Conservation (phyloP, 495 filamentous ascomycete species). For the Venustampulla echinocandica region DNA sequence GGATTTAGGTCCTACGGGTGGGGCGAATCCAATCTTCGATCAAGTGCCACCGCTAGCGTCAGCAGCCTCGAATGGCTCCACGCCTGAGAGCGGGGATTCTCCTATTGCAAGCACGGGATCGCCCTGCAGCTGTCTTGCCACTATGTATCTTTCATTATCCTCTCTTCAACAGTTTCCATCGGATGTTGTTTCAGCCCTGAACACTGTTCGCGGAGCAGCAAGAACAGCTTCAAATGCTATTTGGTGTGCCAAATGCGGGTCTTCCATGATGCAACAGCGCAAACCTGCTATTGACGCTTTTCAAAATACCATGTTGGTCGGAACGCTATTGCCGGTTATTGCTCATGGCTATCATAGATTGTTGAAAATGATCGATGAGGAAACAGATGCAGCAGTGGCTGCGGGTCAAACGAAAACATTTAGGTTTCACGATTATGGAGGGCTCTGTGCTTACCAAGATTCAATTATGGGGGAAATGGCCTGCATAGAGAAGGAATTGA, state of each 20-base stretch:
- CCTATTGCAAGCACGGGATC: not conserved
- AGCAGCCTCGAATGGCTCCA: slow-evolving; percentile 21
- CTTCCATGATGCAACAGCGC: slow-evolving; percentile 25
- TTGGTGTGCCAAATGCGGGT: slow-evolving; percentile 49
- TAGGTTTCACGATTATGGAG: slow-evolving; percentile 36
- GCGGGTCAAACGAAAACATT: slow-evolving; percentile 35
- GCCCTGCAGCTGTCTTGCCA: slow-evolving; percentile 16
- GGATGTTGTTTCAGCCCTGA: slow-evolving; percentile 36
- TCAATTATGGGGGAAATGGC: slow-evolving; percentile 3
- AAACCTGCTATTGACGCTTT: slow-evolving; percentile 32
- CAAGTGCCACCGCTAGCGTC: slow-evolving; percentile 17
- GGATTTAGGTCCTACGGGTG: not conserved
- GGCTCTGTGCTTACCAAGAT: slow-evolving; percentile 23
- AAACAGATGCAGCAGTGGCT: slow-evolving; percentile 28
- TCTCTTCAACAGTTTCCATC: slow-evolving; percentile 37
- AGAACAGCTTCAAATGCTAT: slow-evolving; percentile 48
- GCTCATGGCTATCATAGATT: slow-evolving; percentile 48
- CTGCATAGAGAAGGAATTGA: slow-evolving; percentile 13
- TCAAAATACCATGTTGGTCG: slow-evolving; percentile 61
- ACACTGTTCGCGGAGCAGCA: slow-evolving; percentile 48
- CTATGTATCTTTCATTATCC: slow-evolving; percentile 36
- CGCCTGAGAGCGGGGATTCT: slow-evolving; percentile 18
- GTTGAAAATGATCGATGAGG: slow-evolving; percentile 36
- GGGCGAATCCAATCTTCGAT: too few relatives aligned
- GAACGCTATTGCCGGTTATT: slow-evolving; percentile 52